phyloP scores from a whole-genome alignment of 306 rosid genomes.

The Vicia villosa region DNA sequence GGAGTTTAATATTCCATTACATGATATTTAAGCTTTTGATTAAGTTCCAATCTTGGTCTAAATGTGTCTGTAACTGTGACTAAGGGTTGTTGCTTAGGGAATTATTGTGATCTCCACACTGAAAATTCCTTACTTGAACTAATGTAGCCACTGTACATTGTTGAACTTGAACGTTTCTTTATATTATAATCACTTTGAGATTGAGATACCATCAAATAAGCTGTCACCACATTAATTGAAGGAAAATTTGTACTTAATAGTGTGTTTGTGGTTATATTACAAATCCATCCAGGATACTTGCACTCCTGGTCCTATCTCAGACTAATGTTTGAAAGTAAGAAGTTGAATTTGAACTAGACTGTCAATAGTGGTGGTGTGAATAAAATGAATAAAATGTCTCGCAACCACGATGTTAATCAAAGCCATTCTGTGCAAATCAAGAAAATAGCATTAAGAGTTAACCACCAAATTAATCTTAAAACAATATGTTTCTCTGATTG shows the following conservation, averaged over 20 bases:
- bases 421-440: constrained; percentile 41
- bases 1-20: constrained; percentile 23
- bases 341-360: no score
- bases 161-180: constrained; percentile 13
- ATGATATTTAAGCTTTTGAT: constrained; percentile 35
- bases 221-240: background rate
- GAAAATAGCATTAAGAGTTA: constrained; percentile 1
- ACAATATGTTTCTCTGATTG: no score
- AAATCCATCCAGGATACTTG: no score
- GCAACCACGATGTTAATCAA: constrained; percentile 34
- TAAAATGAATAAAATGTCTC: no score
- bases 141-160: constrained; percentile 33
- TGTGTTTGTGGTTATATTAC: no score
- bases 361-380: no score
- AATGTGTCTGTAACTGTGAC: constrained; percentile 35
- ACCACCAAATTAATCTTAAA: no score
- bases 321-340: no score
- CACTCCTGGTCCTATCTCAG: no score
- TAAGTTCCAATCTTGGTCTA: constrained; percentile 32
- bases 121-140: constrained; percentile 23
- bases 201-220: background rate
- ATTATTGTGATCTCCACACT: constrained; percentile 22
- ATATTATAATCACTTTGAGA: background rate
- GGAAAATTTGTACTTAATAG: background rate
- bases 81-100: constrained; percentile 25